Evolutionary conservation across 345 rosid genomes (phyloP).

Genomic region (Streptanthus diversifolius): DNA sequence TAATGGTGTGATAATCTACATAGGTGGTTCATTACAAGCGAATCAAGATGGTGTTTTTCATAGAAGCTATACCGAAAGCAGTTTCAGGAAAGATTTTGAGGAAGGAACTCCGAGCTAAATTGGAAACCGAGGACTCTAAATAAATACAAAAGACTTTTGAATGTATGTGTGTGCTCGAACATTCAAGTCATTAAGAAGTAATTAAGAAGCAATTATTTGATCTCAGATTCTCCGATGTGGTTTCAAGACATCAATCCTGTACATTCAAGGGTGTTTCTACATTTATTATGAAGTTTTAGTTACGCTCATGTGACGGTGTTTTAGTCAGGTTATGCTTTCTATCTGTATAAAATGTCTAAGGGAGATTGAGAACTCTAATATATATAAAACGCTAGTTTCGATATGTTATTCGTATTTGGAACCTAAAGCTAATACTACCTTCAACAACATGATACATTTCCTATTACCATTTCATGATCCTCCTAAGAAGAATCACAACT

Average conservation of each 20-base stretch:
- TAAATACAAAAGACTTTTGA: neutral
- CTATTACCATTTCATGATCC: neutral
- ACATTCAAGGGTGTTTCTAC: neutral
- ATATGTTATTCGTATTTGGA: neutral
- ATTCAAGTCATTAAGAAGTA: neutral
- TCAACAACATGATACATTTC: neutral
- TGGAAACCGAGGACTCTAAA: constrained; percentile 34
- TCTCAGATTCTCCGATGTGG: neutral
- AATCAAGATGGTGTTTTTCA: constrained; percentile 48
- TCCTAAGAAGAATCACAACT: neutral
- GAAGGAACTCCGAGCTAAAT: constrained; percentile 53
- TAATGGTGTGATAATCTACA: neutral
- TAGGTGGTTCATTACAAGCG: constrained; percentile 74
- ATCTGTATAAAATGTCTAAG: neutral
- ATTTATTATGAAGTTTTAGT: neutral
- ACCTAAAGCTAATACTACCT: neutral
- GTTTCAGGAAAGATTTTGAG: constrained; percentile 72
- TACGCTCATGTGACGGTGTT: neutral
- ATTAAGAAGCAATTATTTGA: neutral
- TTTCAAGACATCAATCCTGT: constrained; percentile 12
- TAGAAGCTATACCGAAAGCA: constrained; percentile 62
- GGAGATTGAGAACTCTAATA: neutral
- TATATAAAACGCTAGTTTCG: neutral
- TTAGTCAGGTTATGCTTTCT: neutral
- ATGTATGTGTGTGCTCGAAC: neutral